Evolutionary conservation across 306 rosid genomes (phyloP), one percentile per base, ranked within the genome.

Genomic region (Casuarina equisetifolia): DNA sequence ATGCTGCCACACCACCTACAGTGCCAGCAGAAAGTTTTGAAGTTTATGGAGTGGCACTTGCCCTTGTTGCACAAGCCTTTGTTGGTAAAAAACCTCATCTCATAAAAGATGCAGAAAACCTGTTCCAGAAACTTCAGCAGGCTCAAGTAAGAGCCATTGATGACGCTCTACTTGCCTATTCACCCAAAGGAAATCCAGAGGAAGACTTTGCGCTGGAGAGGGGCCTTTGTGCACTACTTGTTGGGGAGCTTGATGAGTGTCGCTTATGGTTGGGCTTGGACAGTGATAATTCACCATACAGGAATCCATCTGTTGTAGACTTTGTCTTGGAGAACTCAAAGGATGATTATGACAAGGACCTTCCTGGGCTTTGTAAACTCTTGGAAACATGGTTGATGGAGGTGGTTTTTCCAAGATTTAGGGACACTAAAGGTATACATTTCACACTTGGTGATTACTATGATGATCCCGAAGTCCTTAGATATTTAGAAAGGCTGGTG

Each of bases 21-120:
- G 91, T 92, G 82, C 97, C 99, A 38, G 97, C 97, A 10, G 99
- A 92, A 86, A 86, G 97, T 86, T 95, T 89, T 88, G 97, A 95
- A 85, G 99, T 92, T 4, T 95, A 95, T 69, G 97, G 97, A 74
- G 97, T 95, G 78, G 97, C 97, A 49, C 96, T 95, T 82, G 99
- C 99, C 9, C 88, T 95, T 66, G 99, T 95, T 85, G 93, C 97
- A 43, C 93, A 89, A 69, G 97, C 96, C 76, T 87, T 95, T 80
- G 88, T 90, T 72, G 92, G 89, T 78, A 95, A 91, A 85, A 89
- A 92, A 73, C 97, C 97, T 20, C 93, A 92, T 82, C 99, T 91
- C 67, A 87, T 95, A 74, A 93, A 82, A 82, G 99, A 95, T 80
- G 96, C 99, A 55, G 97, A 91, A 83, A 91, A 86, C 80, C 89